These are phyloP conservation scores for Cordyceps cateniannulata DNA, from an alignment of 2,329 filamentous ascomycete genomes.

Conservation along the genomic window DNA sequence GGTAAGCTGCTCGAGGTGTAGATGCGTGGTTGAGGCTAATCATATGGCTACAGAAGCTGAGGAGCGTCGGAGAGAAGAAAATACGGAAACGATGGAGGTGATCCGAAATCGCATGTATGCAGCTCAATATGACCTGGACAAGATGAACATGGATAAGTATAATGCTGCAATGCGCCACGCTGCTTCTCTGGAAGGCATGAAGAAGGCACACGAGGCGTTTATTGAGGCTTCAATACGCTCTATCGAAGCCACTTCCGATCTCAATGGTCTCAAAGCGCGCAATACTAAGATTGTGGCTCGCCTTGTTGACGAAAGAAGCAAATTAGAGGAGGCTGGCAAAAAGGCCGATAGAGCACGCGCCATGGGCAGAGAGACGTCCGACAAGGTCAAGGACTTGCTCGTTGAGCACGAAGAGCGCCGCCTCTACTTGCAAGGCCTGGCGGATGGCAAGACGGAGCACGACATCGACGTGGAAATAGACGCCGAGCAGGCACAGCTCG, in stretches of 20 bases:
- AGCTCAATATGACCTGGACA: slow-evolving; percentile 49
- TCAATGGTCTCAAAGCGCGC: slow-evolving; percentile 58
- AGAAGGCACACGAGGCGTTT: slow-evolving; percentile 54
- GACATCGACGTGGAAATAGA: slow-evolving; percentile 68
- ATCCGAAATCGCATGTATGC: slow-evolving; percentile 35
- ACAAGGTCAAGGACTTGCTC: slow-evolving; percentile 34
- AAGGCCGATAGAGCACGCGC: slow-evolving; percentile 32
- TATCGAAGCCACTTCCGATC: slow-evolving; percentile 79
- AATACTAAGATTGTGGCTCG: slow-evolving; percentile 52
- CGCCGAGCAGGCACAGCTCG: slow-evolving; percentile 67
- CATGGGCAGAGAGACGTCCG: slow-evolving; percentile 23
- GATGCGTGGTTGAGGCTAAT: slow-evolving; percentile 15
- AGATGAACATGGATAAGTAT: slow-evolving; percentile 49
- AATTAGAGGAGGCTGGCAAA: slow-evolving; percentile 32
- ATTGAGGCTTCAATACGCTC: slow-evolving; percentile 63
- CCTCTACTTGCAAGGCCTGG: slow-evolving; percentile 37
- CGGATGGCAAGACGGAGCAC: slow-evolving; percentile 47
- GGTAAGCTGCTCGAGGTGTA: slow-evolving; percentile 38
- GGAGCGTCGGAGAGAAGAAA: slow-evolving; percentile 25
- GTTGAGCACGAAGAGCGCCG: slow-evolving; percentile 31
- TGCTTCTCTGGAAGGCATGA: slow-evolving; percentile 56
- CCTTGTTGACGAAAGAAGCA: slow-evolving; percentile 40
- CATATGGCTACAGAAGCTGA: slow-evolving; percentile 24
- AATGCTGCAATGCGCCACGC: slow-evolving; percentile 46
- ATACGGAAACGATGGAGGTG: slow-evolving; percentile 27